Base-by-base conservation (phyloP, 257 asterid species). In the Marsdenia floribunda region DNA sequence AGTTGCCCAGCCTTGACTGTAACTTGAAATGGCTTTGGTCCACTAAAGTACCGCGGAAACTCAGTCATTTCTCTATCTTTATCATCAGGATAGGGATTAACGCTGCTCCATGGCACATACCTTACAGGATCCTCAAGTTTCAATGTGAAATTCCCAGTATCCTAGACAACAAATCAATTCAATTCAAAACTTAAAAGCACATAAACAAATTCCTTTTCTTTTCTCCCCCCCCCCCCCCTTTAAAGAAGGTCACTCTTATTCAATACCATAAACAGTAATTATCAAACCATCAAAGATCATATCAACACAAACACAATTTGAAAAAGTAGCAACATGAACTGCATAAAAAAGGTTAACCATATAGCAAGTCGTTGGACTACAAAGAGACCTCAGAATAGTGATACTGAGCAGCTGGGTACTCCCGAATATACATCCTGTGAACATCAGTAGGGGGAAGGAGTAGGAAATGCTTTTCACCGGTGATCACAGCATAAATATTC, bases 401-500 rank as follows among this genome's bases (percentile, higher is more conserved):
- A 77, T 89, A 93, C 24, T 71, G 79, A 2, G 96, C 98, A 40
- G 93, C 90, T 0, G 92, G 97, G 79, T 91, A 90, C 10, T 88
- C 82, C 5, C 85, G 74, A 50, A 94, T 58, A 75, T 92, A 92
- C 97, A 92, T 94, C 85, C 98, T 85, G 71, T 94, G 98, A 76
- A 88, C 85, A 78, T 91, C 98, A 38, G 96, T 87, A 11, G 97
- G 98, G 4, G 98, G 98, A 70, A 94, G 90, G 73, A 94, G 82
- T 68, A 90, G 76, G 67, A 94, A 90, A 10, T 86, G 87, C 82
- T 93, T 93, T 80, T 90, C 98, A 49, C 98, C 97, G 5, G 84
- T 76, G 24, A 90, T 71, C 68, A 94, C 98, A 26, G 85, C 98
- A 76, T 91, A 94, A 0, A 94, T 74, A 87, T 94, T 94, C 87